Evolutionary conservation across 306 rosid species (phyloP).

Genomic region (Citrullus mucosospermus): DNA sequence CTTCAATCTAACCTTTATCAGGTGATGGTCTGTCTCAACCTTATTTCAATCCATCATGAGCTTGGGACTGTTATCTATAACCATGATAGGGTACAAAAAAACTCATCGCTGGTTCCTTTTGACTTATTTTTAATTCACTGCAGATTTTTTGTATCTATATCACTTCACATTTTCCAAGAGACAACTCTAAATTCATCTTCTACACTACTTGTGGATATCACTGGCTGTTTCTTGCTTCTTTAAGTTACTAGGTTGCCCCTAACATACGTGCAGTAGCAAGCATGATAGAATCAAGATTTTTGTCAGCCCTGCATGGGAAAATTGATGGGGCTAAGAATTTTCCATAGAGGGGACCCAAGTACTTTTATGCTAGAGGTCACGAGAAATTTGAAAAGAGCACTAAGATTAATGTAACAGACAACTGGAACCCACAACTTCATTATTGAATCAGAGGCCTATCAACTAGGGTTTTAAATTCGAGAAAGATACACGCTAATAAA

Average conservation of each 20-base stretch:
- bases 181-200: background rate
- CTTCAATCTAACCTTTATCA: background rate
- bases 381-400: background rate
- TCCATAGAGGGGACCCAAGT: background rate
- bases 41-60: background rate
- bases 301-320: background rate
- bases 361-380: background rate
- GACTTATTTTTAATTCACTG: background rate
- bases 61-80: background rate
- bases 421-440: background rate
- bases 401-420: background rate
- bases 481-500: background rate
- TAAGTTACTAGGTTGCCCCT: background rate
- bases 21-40: background rate
- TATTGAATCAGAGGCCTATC: background rate
- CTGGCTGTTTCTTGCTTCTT: background rate
- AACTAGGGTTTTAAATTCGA: background rate
- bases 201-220: background rate
- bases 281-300: background rate
- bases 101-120: background rate
- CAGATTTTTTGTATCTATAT: background rate
- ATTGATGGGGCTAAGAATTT: background rate
- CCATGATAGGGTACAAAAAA: background rate
- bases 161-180: background rate
- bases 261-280: background rate